Percentiles rank a stretch among this genome's conserved stretches.
Conservation (phyloP, 441 rosid species). For the Eruca vesicaria region DNA sequence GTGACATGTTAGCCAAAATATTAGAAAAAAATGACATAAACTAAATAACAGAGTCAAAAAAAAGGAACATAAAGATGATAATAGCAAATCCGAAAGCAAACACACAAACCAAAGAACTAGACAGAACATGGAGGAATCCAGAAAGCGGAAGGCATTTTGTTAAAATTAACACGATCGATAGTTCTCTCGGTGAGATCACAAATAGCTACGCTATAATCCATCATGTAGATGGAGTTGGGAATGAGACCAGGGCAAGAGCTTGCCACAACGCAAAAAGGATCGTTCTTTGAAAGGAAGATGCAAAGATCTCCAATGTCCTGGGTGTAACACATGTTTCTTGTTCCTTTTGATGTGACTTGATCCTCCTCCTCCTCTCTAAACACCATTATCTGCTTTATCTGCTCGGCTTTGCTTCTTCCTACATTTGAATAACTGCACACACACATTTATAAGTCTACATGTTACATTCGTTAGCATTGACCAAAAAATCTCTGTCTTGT, state of each 20-base stretch:
- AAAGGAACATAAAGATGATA: too few species aligned
- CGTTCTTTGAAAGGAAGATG: constrained; percentile 5
- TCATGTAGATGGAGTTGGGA: not conserved
- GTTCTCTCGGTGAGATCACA: not conserved
- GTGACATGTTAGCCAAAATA: too few species aligned
- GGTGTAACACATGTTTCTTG: constrained; percentile 3
- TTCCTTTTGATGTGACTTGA: not conserved
- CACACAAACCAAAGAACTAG: not conserved
- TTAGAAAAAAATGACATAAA: too few species aligned
- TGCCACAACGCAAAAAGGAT: not conserved
- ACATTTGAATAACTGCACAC: too few species aligned
- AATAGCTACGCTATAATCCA: not conserved
- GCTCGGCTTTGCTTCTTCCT: too few species aligned
- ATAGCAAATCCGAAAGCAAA: not conserved
- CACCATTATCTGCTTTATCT: not conserved
- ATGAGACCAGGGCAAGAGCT: constrained; percentile 19
- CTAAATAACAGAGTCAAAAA: too few species aligned
- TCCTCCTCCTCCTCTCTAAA: constrained; percentile 8
- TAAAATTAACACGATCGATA: not conserved
- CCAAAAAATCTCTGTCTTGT: too few species aligned
- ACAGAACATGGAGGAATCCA: not conserved
- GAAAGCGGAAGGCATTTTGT: not conserved
- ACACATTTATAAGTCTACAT: too few species aligned
- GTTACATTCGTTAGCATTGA: too few species aligned
- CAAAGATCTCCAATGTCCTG: constrained; percentile 14